Evolutionary conservation across 2,329 filamentous ascomycete genomes (phyloP), one percentile per base, ranked within the genome.

Genomic region (Tolypocladium cylindrosporum): DNA sequence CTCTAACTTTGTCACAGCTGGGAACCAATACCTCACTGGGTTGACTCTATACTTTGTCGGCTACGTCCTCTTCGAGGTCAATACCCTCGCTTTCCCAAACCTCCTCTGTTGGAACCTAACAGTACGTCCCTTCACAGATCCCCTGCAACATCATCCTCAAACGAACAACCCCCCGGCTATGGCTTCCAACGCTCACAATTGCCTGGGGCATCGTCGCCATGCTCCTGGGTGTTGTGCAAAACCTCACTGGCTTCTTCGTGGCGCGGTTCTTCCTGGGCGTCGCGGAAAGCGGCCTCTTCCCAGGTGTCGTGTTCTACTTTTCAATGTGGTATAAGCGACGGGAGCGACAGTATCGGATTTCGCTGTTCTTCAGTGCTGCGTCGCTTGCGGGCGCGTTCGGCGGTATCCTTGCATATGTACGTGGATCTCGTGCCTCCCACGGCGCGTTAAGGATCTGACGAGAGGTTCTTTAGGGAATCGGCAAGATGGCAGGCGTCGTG

Each of bases 21-120:
- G 80, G 0, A 80, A 86, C 52, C 77, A 87, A 62, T 89, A 89
- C 58, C 74, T 88, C 1, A 85, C 81, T 0, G 83, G 84, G 1
- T 66, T 89, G 45, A 88, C 85, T 0, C 68, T 89, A 0, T 89
- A 87, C 68, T 89, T 89, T 65, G 72, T 84, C 45, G 80, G 79
- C 50, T 84, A 84, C 59, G 80, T 83, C 1, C 63, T 83, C 13
- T 84, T 84, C 48, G 81, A 84, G 64, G 77, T 78, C 10, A 4
- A 51, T 50, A 67, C 42, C 2, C 6, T n/a, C 13, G 0, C 2
- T 34, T 8, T 10, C 36, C 9, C 9, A 11, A 37, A 13, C 2
- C 2, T 37, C 36, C 36, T 37, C 36, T 13, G 36, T 37, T 13
- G 27, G 4, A 37, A 0, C 4, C 59, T 66, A 16, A 68, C 36